Evolutionary conservation across 2,329 filamentous ascomycete species (phyloP).

Genomic region (Xylariomycetidae sp.): DNA sequence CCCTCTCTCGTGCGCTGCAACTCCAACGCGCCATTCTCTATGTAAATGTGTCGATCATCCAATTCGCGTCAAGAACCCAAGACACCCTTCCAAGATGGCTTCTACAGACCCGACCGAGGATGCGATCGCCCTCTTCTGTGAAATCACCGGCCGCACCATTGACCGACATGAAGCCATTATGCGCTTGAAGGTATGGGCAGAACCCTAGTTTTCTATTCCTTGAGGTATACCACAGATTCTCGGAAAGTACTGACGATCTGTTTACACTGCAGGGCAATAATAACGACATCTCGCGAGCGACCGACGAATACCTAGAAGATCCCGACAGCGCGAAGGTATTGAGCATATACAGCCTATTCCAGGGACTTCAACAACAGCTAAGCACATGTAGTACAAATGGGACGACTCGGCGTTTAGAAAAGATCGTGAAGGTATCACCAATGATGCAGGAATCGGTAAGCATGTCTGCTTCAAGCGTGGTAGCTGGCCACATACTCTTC

Average conservation of each 20-base stretch:
- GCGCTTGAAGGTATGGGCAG: constrained; percentile 20
- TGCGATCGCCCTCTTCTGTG: constrained; percentile 12
- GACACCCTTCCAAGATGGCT: too few relatives aligned
- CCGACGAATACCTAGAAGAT: constrained; percentile 48
- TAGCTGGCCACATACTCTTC: neutral
- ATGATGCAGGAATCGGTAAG: constrained; percentile 40
- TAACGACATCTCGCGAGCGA: constrained; percentile 41
- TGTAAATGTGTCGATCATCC: too few relatives aligned
- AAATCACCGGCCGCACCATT: constrained; percentile 15
- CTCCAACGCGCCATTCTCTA: too few relatives aligned
- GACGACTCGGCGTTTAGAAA: constrained; percentile 48
- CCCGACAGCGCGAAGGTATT: constrained; percentile 33
- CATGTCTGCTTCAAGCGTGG: neutral
- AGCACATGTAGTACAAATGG: constrained; percentile 41
- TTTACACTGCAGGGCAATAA: constrained; percentile 33
- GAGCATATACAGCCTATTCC: neutral
- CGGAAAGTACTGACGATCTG: too few relatives aligned
- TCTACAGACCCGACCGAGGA: constrained; percentile 17
- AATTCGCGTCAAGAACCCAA: too few relatives aligned
- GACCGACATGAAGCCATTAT: constrained; percentile 16
- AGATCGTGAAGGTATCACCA: constrained; percentile 44
- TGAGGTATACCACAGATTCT: too few relatives aligned
- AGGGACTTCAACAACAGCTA: constrained; percentile 2
- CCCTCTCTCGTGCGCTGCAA: too few relatives aligned
- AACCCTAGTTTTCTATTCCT: constrained; percentile 1